These are phyloP conservation scores for Hypholoma fasciculare DNA, from an alignment of 768 basidiomycete genomes.

Conservation along the genomic window DNA sequence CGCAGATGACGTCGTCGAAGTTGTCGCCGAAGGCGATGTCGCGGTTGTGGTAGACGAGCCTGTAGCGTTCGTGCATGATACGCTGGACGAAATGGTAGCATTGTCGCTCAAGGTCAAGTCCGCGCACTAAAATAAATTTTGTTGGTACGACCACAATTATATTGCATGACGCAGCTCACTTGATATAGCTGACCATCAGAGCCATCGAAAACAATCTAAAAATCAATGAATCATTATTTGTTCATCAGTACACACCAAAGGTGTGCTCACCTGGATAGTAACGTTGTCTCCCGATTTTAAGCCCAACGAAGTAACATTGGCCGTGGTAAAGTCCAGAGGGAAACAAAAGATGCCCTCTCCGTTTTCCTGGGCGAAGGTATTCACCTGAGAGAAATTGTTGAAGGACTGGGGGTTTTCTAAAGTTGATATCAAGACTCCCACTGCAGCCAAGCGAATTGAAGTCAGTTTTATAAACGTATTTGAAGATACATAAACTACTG, in stretches of 20 bases:
- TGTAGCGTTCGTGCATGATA: conserved; percentile 20
- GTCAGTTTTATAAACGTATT: not conserved
- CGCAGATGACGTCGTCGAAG: not conserved
- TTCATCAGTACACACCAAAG: too few relatives aligned
- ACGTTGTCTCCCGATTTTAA: conserved; percentile 63
- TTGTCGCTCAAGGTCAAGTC: conserved; percentile 69
- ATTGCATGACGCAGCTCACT: conserved; percentile 31
- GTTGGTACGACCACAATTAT: not conserved
- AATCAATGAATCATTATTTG: not conserved
- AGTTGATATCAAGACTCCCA: conserved; percentile 55
- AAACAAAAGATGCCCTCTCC: conserved; percentile 70
- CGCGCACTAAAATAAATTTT: conserved; percentile 54
- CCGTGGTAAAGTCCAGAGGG: conserved; percentile 56
- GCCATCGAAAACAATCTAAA: conserved; percentile 56
- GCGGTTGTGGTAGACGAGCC: conserved; percentile 3
- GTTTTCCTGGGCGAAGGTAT: conserved; percentile 47
- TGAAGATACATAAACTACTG: conserved; percentile 4
- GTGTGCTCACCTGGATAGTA: conserved; percentile 55
- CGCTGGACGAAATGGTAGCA: conserved; percentile 45
- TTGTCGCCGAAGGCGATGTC: not conserved
- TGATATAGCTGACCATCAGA: conserved; percentile 76
- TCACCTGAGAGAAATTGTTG: conserved; percentile 55
- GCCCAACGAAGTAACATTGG: conserved; percentile 46
- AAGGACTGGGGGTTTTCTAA: conserved; percentile 62
- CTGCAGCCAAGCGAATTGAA: conserved; percentile 25